A percentile compares a stretch with the other conserved stretches of the same genome.
Evolutionary conservation across 768 basidiomycete genomes (phyloP).

Genomic region (Harrya chromipes): DNA sequence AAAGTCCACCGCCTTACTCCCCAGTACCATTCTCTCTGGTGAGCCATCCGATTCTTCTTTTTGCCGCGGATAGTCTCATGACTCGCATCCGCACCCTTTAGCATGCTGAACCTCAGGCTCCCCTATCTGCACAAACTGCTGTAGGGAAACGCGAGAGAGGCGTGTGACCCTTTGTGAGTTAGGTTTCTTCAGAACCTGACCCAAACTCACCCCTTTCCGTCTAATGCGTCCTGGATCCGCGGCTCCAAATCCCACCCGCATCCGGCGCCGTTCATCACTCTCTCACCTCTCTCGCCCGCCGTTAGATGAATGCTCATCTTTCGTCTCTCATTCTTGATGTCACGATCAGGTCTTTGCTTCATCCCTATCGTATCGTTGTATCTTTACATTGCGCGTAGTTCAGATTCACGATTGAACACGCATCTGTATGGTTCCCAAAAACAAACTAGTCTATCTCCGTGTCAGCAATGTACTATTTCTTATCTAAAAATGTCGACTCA

Average conservation of each 20-base stretch:
- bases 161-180: not conserved
- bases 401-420: not conserved
- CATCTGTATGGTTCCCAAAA: not conserved
- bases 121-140: conserved; percentile 5
- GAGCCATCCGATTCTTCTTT: conserved; percentile 5
- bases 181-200: conserved; percentile 1
- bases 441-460: too few species aligned
- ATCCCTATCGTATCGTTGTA: conserved; percentile 1
- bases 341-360: not conserved
- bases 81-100: not conserved
- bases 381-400: not conserved
- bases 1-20: conserved; percentile 23
- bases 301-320: not conserved
- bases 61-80: not conserved
- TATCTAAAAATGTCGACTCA: too few species aligned
- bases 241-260: conserved; percentile 10
- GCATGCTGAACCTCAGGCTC: conserved; percentile 2
- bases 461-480: too few species aligned
- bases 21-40: conserved; percentile 24
- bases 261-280: not conserved
- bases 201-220: not conserved
- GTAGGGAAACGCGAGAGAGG: not conserved
- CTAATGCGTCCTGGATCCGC: not conserved
- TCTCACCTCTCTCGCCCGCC: conserved; percentile 1
- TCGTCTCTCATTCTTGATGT: not conserved